phyloP scores from a whole-genome alignment of 2,329 filamentous ascomycete species.

The Nemania sp. region DNA sequence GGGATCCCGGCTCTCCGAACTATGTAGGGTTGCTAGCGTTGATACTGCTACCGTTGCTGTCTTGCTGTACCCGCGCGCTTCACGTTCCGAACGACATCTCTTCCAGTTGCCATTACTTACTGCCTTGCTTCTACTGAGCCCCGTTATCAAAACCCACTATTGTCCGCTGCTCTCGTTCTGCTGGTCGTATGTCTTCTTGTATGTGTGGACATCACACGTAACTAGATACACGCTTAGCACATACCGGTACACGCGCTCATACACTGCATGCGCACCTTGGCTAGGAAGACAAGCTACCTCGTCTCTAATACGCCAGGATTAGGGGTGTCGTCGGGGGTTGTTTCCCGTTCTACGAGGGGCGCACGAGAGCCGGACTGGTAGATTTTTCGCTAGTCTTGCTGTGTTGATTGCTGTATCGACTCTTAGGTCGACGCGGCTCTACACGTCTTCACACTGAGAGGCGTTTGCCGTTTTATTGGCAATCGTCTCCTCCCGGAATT shows the following conservation, averaged over 20 bases:
- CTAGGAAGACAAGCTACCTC: constrained; percentile 5
- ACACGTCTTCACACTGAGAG: constrained; percentile 33
- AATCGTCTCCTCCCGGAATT: constrained; percentile 43
- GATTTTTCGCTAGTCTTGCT: constrained; percentile 17
- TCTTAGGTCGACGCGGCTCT: constrained; percentile 16
- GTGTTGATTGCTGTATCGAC: constrained; percentile 11
- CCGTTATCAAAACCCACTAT: constrained; percentile 17
- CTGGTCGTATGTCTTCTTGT: background rate
- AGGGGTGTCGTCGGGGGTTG: constrained; percentile 12
- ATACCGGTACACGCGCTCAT: constrained; percentile 21
- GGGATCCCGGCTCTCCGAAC: constrained; percentile 46
- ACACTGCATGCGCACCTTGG: constrained; percentile 1
- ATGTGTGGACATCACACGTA: constrained; percentile 12
- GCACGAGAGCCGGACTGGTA: constrained; percentile 21
- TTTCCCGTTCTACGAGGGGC: constrained; percentile 19
- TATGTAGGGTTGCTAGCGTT: constrained; percentile 48
- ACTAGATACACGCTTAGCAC: no score
- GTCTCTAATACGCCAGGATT: constrained; percentile 7
- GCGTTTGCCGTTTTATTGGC: constrained; percentile 48
- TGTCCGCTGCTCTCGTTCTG: background rate
- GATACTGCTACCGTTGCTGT: no score
- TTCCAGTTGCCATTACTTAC: background rate
- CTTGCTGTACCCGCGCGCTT: constrained; percentile 42
- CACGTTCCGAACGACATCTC: constrained; percentile 17
- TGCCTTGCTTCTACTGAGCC: background rate